phyloP scores from a whole-genome alignment of 2,329 filamentous ascomycete genomes.

The Boeremia lycopersici region DNA sequence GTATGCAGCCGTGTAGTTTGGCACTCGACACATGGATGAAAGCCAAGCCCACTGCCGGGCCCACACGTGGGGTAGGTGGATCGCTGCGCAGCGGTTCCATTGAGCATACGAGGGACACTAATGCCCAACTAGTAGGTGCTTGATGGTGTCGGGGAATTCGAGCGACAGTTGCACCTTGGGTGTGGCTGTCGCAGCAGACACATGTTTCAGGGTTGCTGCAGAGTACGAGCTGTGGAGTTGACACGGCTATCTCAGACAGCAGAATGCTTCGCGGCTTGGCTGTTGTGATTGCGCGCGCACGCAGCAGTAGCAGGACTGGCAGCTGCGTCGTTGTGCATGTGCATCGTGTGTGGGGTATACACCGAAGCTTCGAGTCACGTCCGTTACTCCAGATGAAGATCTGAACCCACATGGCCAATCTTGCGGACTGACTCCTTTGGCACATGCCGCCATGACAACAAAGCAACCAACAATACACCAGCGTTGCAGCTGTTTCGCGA shows the following conservation, averaged over 20 bases:
- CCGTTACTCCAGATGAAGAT: too few species aligned
- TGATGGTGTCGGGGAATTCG: background rate
- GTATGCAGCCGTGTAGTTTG: background rate
- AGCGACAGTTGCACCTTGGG: background rate
- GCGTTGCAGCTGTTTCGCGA: too few species aligned
- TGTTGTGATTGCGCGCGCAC: too few species aligned
- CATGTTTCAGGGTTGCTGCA: background rate
- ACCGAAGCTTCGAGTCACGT: too few species aligned
- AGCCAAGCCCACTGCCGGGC: background rate
- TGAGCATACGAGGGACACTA: background rate
- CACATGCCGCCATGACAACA: too few species aligned
- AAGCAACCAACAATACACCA: too few species aligned
- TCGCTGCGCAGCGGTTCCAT: background rate
- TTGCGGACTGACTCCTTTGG: too few species aligned
- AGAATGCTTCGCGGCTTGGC: too few species aligned
- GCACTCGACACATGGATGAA: background rate
- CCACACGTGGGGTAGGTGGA: slow-evolving; percentile 1
- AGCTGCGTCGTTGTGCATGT: too few species aligned
- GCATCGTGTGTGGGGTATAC: too few species aligned
- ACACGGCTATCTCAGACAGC: background rate
- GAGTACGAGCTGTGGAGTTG: background rate
- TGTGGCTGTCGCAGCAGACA: background rate
- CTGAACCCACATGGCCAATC: too few species aligned
- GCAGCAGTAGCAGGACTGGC: too few species aligned
- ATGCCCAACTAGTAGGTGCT: background rate